Base-by-base conservation (phyloP, 2,329 filamentous ascomycete genomes). In the Raffaelea arxii region DNA sequence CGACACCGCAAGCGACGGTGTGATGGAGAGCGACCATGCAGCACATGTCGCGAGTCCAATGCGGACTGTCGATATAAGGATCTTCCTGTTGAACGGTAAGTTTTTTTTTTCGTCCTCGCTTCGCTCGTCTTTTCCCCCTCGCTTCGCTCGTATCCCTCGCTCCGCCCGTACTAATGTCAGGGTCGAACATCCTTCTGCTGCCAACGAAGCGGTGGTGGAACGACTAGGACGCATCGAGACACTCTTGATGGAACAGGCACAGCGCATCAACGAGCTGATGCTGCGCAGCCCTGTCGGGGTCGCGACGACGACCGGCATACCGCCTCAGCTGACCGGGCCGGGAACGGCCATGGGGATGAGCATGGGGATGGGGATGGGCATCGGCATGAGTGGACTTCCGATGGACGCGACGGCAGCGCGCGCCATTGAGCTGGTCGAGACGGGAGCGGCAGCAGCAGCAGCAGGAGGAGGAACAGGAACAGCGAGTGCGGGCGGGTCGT, bases 21-120 rank as follows among this genome's bases (percentile, higher is more conserved):
- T 51, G 62, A 66, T 46, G 64, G 64, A 30, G 60, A 65, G 46
- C 58, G 54, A 35, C 64, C 64, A 7, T 67, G 64, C 48, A 63
- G 62, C 39, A 66, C 63, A 3, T 67, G 64, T 49, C 53, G 53
- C 36, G 63, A 65, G 37, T 63, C 62, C 22, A 62, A 61, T 24
- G 64, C 64, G 36, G 61, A 65, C 48, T 67, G 64, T 43, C 58
- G 61, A 7, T 67, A 66, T 56, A 64, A 66, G 46, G 63, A 67
- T 25, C 55, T 66, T 3, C 62, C 63, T 1, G 49, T 53, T 7
- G 57, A 56, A 22, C 52, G 57, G 52, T 57, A 45, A 46, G 52
- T 27, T 27, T 23, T 36, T 37, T 22, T 22, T 22, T 12, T 25
- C 21, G 23, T n/a, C 40, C 18, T 30, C 27, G 23, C 37, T 39